Evolutionary conservation across 768 basidiomycete species (phyloP).

Genomic region (Ramaria rubella): DNA sequence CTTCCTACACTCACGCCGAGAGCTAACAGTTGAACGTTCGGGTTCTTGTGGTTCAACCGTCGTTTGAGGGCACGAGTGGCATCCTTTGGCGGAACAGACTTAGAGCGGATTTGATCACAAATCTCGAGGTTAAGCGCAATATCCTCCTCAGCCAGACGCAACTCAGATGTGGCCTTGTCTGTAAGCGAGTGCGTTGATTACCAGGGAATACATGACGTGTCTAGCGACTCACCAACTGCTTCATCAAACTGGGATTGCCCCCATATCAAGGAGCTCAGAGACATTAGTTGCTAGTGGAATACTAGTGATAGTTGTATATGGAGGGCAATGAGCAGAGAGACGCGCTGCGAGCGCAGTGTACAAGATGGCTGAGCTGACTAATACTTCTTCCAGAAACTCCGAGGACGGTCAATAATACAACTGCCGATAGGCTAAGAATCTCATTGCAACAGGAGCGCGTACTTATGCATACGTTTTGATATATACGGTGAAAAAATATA

Average conservation of each 20-base stretch:
- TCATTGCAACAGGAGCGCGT: too few relatives aligned
- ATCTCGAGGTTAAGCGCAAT: constrained; percentile 92
- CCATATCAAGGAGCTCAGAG: constrained; percentile 67
- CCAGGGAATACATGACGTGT: constrained; percentile 2
- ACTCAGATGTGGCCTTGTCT: constrained; percentile 95
- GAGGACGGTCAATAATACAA: too few relatives aligned
- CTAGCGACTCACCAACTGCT: constrained; percentile 56
- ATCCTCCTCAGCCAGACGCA: constrained; percentile 77
- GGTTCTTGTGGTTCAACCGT: constrained; percentile 88
- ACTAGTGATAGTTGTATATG: background rate
- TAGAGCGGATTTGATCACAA: constrained; percentile 93
- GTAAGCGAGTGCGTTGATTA: constrained; percentile 14
- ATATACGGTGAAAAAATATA: too few relatives aligned
- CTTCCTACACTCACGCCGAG: constrained; percentile 57
- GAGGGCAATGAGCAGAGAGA: background rate
- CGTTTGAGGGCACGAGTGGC: constrained; percentile 86
- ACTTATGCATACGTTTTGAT: too few relatives aligned
- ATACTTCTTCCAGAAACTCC: too few relatives aligned
- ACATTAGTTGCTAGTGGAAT: constrained; percentile 25
- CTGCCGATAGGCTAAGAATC: too few relatives aligned
- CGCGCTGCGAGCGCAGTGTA: constrained; percentile 3
- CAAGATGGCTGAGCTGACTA: background rate
- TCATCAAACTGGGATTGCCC: constrained; percentile 79
- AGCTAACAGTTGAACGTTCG: constrained; percentile 88
- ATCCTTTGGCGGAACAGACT: constrained; percentile 75